Percentiles rank a stretch among this genome's conserved stretches.
Evolutionary conservation across 371 early-diverging fungal genomes (phyloP).

Genomic region (Apophysomyces sp.): DNA sequence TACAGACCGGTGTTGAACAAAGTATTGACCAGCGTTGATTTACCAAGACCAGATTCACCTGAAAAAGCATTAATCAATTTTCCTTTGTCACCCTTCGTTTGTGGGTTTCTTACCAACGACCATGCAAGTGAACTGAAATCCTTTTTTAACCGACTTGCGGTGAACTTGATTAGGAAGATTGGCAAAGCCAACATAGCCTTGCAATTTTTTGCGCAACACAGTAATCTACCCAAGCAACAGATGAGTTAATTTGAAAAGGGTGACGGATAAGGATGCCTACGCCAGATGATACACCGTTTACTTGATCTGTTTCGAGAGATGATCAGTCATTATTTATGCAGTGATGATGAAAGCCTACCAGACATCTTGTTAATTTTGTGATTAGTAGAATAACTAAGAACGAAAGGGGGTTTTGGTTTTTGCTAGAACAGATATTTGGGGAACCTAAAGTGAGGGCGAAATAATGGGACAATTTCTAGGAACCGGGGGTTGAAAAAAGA

Average conservation of each 20-base stretch:
- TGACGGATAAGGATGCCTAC: constrained; percentile 15
- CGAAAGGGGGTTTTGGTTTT: not conserved
- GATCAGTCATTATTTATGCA: not conserved
- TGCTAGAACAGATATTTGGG: not conserved
- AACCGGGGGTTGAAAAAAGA: constrained; percentile 4
- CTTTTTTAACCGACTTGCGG: constrained; percentile 97
- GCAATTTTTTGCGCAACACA: constrained; percentile 75
- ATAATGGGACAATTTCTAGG: not conserved
- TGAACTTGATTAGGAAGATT: constrained; percentile 99
- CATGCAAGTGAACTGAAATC: constrained; percentile 99
- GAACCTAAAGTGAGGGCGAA: not conserved
- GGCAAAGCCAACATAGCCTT: constrained; percentile 97
- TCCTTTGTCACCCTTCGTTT: not conserved
- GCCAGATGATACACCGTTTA: constrained; percentile 28
- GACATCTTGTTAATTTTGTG: not conserved
- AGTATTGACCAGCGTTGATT: constrained; percentile 99
- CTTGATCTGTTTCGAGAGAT: constrained; percentile 23
- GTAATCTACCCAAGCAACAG: constrained; percentile 23
- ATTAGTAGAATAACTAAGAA: not conserved
- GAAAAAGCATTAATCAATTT: constrained; percentile 13
- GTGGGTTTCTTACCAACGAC: constrained; percentile 83
- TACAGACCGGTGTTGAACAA: constrained; percentile 95
- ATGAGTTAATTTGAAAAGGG: not conserved
- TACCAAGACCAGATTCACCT: constrained; percentile 98
- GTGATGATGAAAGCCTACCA: not conserved